Conservation (phyloP, 345 rosid species). For the Ceriops zippeliana region DNA sequence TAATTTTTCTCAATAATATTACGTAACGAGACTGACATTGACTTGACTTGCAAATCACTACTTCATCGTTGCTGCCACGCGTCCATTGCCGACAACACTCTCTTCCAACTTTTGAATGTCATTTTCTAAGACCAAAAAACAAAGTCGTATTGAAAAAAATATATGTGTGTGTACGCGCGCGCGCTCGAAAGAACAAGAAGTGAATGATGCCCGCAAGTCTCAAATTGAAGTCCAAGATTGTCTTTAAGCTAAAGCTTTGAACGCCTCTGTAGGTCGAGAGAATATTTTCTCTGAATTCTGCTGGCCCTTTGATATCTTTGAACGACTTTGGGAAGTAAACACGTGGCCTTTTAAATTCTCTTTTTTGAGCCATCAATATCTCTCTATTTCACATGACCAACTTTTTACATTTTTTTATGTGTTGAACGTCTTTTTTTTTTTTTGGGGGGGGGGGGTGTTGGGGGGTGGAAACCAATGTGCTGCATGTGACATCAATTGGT, state of each 20-base stretch:
- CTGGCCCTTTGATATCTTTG: not conserved
- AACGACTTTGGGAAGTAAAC: conserved; percentile 3
- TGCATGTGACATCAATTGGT: conserved; percentile 3
- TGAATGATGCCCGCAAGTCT: conserved; percentile 19
- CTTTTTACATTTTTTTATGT: not conserved
- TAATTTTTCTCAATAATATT: too few species aligned
- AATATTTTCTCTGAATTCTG: not conserved
- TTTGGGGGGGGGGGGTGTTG: too few species aligned
- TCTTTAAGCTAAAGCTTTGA: not conserved
- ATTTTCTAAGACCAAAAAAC: conserved; percentile 9
- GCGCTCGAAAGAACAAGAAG: not conserved
- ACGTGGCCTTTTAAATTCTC: not conserved
- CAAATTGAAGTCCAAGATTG: conserved; percentile 11
- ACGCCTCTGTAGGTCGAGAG: not conserved
- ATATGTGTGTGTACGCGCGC: too few species aligned
- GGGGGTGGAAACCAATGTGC: conserved; percentile 22
- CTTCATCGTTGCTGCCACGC: not conserved
- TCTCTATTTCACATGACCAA: not conserved
- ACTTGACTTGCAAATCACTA: not conserved
- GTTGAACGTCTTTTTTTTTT: not conserved
- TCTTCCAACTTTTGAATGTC: conserved; percentile 8
- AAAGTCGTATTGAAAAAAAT: not conserved
- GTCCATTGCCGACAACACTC: not conserved
- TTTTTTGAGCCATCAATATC: too few species aligned
- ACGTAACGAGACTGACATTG: not conserved